Evolutionary conservation across 2,329 filamentous ascomycete species (phyloP), one percentile per base, ranked within the genome.

Genomic region (Colletotrichum cuscutae): DNA sequence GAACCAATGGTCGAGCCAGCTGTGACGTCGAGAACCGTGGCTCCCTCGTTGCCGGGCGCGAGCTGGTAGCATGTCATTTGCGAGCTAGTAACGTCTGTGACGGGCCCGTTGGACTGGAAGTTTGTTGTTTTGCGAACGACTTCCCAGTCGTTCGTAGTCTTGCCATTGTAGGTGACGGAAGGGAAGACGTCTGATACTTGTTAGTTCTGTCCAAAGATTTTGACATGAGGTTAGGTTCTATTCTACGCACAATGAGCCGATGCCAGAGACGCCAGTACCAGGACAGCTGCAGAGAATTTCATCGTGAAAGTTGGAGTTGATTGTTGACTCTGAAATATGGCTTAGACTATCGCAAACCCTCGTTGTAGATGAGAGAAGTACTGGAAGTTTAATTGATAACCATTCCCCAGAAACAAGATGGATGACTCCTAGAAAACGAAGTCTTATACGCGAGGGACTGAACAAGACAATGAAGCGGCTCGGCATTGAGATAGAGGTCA

Each of bases 31-130:
- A 88, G 77, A 0, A 81, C 83, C 12, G 81, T 80, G 24, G 86
- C 86, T 19, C 86, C 86, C 11, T 83, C 80, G 62, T 81, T 82
- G 52, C 84, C 84, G 4, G 82, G 76, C 11, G 78, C 78, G 11
- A 84, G 79, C 76, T 88, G 84, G 78, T 86, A 88, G 81, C 86
- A 89, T n/a, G 85, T 85, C 80, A 88, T 86, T 70, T 84, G 82
- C 1, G 82, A 75, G 52, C 84, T 86, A 60, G 77, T 82, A 35
- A 88, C 86, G 72, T 86, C 81, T 4, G 85, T 85, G 46, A 88
- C 86, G 72, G 85, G 85, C 1, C 82, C 84, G 75, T 88, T 87
- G 78, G 79, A 82, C 77, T 88, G 85, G 78, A 81, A 87, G 79
- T 88, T 88, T 60, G 84, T 82, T 11, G 86, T 87, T 76, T 84